Conservation (phyloP, 768 basidiomycete species). For the Pleurotus tuber-regium region DNA sequence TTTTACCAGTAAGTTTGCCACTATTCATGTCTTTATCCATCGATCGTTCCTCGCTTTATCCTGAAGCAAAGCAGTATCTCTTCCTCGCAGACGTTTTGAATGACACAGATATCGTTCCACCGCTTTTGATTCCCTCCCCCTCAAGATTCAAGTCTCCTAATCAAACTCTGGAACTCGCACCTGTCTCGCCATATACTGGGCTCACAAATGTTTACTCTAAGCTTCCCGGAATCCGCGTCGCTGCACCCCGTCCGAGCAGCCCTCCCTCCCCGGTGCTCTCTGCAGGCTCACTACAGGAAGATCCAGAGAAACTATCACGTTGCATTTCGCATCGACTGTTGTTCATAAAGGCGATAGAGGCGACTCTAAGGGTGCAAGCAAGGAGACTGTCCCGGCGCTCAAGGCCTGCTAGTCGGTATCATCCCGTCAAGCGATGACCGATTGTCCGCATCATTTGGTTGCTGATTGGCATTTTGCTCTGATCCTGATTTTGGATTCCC, state of each 20-base stretch:
- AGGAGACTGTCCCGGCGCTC: slow-evolving; percentile 67
- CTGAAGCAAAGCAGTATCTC: slow-evolving; percentile 71
- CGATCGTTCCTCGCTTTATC: slow-evolving; percentile 52
- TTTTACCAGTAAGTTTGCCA: slow-evolving; percentile 49
- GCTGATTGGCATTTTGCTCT: too few species aligned
- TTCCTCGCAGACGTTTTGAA: slow-evolving; percentile 67
- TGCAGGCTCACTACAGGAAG: slow-evolving; percentile 64
- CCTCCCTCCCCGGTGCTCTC: slow-evolving; percentile 52
- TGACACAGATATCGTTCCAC: slow-evolving; percentile 56
- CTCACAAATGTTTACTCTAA: too few species aligned
- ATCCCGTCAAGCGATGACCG: too few species aligned
- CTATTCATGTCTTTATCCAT: background rate
- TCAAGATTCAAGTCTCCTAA: background rate
- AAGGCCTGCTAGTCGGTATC: too few species aligned
- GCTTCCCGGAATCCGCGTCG: slow-evolving; percentile 38
- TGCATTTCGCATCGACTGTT: slow-evolving; percentile 59
- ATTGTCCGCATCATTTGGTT: too few species aligned
- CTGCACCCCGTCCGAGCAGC: slow-evolving; percentile 56
- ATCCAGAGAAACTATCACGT: slow-evolving; percentile 65
- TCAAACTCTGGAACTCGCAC: background rate
- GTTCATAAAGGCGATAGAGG: slow-evolving; percentile 59
- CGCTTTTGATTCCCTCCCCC: slow-evolving; percentile 34
- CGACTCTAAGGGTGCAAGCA: slow-evolving; percentile 70
- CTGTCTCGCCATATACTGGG: background rate
- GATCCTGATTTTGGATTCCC: too few species aligned